Evolutionary conservation across 2,329 filamentous ascomycete species (phyloP).

Genomic region (Claviceps humidiphila): DNA sequence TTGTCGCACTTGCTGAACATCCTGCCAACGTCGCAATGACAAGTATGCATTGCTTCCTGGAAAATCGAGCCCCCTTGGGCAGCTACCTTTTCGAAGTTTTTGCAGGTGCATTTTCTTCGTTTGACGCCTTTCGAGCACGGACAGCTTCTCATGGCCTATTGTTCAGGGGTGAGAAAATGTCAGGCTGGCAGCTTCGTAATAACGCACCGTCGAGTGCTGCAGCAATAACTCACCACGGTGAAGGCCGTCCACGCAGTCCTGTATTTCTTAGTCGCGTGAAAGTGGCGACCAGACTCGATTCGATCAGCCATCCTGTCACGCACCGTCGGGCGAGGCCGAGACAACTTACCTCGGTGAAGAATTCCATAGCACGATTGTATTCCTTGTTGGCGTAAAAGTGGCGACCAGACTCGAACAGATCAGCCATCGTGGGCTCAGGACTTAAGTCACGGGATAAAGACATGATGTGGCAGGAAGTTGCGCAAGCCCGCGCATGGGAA

Average conservation of each 20-base stretch:
- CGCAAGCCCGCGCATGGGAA: too few relatives aligned
- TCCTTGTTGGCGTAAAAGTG: slow-evolving; percentile 19
- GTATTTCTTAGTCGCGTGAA: slow-evolving; percentile 21
- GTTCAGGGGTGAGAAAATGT: background rate
- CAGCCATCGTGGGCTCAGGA: too few relatives aligned
- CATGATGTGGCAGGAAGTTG: too few relatives aligned
- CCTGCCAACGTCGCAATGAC: slow-evolving; percentile 22
- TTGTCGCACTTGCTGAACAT: slow-evolving; percentile 27
- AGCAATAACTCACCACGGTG: slow-evolving; percentile 17
- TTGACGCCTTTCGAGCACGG: slow-evolving; percentile 20
- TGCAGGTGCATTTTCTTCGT: slow-evolving; percentile 11
- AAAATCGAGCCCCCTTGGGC: slow-evolving; percentile 23
- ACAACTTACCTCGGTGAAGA: slow-evolving; percentile 22
- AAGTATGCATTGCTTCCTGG: slow-evolving; percentile 27
- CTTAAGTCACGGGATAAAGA: too few relatives aligned
- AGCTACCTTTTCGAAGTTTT: slow-evolving; percentile 21
- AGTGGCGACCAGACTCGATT: slow-evolving; percentile 20
- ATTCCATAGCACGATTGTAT: slow-evolving; percentile 22
- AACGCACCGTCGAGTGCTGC: background rate
- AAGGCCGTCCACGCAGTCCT: slow-evolving; percentile 23
- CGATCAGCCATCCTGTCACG: slow-evolving; percentile 1
- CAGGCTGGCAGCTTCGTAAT: background rate
- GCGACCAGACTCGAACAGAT: slow-evolving; percentile 14
- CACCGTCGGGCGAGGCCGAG: background rate
- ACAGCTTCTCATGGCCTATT: slow-evolving; percentile 24